Evolutionary conservation across 208 protist genomes (phyloP), one percentile per base, ranked within the genome.

Genomic region (Strigomonas culicis): DNA sequence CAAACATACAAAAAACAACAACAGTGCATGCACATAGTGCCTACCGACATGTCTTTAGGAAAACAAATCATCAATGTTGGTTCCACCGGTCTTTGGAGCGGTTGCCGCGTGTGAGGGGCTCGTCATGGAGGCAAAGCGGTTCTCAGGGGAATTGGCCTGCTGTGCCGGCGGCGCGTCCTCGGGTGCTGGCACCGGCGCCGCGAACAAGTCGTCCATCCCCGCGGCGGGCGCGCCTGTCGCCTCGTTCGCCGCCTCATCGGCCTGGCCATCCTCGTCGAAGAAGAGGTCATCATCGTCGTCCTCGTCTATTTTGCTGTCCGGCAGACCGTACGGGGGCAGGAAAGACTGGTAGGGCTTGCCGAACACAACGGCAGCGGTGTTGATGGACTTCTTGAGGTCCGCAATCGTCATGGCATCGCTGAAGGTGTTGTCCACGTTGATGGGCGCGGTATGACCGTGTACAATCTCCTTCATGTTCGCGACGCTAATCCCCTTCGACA

Each of bases 401-500:
- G 59, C 64, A 67, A 99, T 90, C 19, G 98, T 88, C 68, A 88
- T 82, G 21, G 96, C 84, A 44, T 98, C 95, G 47, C 98, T 88
- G 53, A 91, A 92, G 32, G 79, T 94, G 24, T 84, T 89, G 64
- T 98, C 96, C 50, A 97, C 96, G 22, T 90, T 87, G 17, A 99
- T 93, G 6, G 90, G 77, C 24, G 93, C 89, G 66, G 63, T 58
- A 22, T 78, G 59, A 13, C 87, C 83, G 57, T 98, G 79, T 1
- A 98, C 93, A 55, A 98, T 88, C 59, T 71, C 66, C 56, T 83
- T 89, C 80, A 92, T 88, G 80, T 99, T 98, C 17, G 98, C 96
- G 10, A 97, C 96, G 46, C 97, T 92, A 4, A 97, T 89, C 74
- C 99, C 97, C 34, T 95, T 98, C 0, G 97, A 98, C 4, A 99